A percentile compares a stretch with the other conserved stretches of the same genome.
Conservation (phyloP, 73 alveolate genomes). For the Vitrella brassicaformis region DNA sequence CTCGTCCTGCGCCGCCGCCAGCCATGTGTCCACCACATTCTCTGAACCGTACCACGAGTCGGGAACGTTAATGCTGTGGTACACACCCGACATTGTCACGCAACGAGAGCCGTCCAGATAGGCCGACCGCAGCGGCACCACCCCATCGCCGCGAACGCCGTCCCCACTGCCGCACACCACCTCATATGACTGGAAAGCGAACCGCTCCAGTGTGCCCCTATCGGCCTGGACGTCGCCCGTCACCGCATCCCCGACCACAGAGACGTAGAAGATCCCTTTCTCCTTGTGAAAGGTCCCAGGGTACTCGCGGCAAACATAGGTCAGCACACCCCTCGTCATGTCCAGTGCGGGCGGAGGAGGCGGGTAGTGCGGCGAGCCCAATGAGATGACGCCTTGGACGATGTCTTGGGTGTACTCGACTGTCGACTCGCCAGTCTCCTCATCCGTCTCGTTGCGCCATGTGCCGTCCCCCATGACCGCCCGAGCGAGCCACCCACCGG, state of each 20-base stretch:
- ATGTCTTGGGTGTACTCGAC: background rate
- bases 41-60: background rate
- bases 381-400: background rate
- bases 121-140: background rate
- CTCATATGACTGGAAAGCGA: background rate
- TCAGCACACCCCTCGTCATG: background rate
- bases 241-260: background rate
- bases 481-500: background rate
- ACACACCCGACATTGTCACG: background rate
- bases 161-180: background rate
- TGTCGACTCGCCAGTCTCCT: background rate
- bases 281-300: background rate
- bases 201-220: background rate
- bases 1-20: background rate
- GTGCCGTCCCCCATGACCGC: background rate
- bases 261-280: background rate
- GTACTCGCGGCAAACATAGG: background rate
- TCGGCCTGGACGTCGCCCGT: background rate
- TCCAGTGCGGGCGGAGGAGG: background rate
- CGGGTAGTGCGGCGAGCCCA: background rate
- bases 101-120: background rate
- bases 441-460: background rate
- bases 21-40: background rate
- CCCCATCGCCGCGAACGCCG: background rate
- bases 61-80: background rate